These are phyloP conservation scores for Coemansia sp. DNA, from an alignment of 192 early-diverging fungal species.

Conservation along the genomic window DNA sequence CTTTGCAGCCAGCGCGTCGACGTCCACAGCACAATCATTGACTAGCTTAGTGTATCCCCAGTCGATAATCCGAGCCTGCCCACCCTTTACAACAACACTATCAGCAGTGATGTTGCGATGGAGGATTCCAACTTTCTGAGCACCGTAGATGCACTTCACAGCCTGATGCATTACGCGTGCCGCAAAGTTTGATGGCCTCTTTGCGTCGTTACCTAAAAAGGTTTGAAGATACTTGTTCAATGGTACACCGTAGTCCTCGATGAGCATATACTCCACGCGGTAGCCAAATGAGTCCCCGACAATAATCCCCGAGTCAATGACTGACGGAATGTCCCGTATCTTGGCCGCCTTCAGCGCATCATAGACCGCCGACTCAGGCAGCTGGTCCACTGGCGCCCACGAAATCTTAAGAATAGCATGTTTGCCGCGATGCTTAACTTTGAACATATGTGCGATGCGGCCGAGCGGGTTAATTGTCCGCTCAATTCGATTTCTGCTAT, in stretches of 20 bases:
- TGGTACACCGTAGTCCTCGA: background rate
- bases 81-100: background rate
- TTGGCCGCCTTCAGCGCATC: background rate
- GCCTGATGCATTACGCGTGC: no score
- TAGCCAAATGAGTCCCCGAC: background rate
- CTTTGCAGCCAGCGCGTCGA: background rate
- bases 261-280: background rate
- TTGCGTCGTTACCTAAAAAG: no score
- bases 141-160: background rate
- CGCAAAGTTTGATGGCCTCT: no score
- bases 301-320: background rate
- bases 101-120: background rate
- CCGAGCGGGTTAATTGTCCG: background rate
- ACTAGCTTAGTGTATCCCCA: background rate
- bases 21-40: background rate
- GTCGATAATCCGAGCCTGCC: background rate
- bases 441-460: background rate
- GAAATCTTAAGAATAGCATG: background rate
- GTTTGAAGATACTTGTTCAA: background rate
- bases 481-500: no score
- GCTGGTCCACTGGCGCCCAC: background rate
- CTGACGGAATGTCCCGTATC: background rate
- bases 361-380: slow-evolving; percentile 1
- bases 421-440: background rate
- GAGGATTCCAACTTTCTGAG: background rate